phyloP scores from a whole-genome alignment of 139 green algal species.

The Spirogloea muscicola region DNA sequence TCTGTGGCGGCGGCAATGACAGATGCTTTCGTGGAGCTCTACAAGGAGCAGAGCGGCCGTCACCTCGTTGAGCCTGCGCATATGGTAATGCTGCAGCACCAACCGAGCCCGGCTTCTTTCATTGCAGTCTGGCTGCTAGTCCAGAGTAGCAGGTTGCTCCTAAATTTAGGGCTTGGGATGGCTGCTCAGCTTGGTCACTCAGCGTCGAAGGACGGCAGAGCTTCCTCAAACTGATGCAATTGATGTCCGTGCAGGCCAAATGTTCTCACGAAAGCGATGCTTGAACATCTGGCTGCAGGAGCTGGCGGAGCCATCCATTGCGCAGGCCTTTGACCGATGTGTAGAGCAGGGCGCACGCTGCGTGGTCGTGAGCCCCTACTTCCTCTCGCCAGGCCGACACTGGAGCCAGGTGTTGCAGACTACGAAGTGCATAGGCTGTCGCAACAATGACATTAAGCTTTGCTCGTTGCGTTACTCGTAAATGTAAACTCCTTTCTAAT shows the following conservation, averaged over 20 bases:
- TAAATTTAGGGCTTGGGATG: neutral
- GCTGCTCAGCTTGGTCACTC: neutral
- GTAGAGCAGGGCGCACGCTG: conserved; percentile 45
- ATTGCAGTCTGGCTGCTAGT: neutral
- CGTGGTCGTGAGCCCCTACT: conserved; percentile 55
- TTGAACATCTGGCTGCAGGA: conserved; percentile 6
- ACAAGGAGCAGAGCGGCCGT: conserved; percentile 36
- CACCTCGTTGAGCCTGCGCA: conserved; percentile 52
- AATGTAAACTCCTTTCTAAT: neutral
- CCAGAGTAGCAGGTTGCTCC: neutral
- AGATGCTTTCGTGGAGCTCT: conserved; percentile 38
- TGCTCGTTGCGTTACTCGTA: no score
- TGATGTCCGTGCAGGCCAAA: neutral
- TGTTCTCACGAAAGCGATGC: neutral
- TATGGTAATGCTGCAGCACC: conserved; percentile 43
- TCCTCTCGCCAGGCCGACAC: conserved; percentile 55
- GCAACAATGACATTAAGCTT: neutral
- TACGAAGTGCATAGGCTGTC: neutral
- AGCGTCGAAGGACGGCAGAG: neutral
- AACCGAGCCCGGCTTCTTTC: neutral
- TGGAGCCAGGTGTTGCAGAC: conserved; percentile 31
- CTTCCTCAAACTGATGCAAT: no score
- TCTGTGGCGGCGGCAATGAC: neutral
- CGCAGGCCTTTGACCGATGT: conserved; percentile 41
- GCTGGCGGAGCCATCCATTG: conserved; percentile 50